A percentile compares a stretch with the other conserved stretches of the same genome.
Evolutionary conservation across 495 filamentous ascomycete species (phyloP).

Genomic region (Hypomontagnella monticulosa): DNA sequence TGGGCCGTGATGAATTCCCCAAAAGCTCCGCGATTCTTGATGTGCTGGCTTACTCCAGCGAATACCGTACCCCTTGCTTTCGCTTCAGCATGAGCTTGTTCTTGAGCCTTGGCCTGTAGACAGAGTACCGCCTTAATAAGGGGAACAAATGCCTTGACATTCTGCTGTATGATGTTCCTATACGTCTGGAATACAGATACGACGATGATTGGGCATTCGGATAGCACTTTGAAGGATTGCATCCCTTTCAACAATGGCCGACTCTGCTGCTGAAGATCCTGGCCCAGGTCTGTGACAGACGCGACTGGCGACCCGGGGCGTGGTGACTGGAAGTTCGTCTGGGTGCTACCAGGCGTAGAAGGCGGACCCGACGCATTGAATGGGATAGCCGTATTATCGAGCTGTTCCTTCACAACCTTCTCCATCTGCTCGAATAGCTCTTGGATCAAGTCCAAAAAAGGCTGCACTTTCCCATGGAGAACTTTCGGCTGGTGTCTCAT

Average conservation of each 20-base stretch:
- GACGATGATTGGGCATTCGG: constrained; percentile 98
- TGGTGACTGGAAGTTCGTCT: constrained; percentile 78
- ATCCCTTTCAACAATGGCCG: constrained; percentile 87
- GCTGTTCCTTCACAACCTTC: constrained; percentile 89
- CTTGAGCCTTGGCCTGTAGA: constrained; percentile 91
- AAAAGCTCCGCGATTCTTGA: constrained; percentile 93
- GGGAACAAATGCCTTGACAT: constrained; percentile 93
- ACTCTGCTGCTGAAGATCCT: constrained; percentile 78
- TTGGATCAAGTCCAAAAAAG: constrained; percentile 89
- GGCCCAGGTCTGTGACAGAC: constrained; percentile 75
- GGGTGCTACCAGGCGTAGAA: constrained; percentile 78
- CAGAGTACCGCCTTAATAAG: constrained; percentile 90
- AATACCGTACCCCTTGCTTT: constrained; percentile 79
- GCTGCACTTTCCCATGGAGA: constrained; percentile 80
- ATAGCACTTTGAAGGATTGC: constrained; percentile 98
- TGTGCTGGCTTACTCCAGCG: constrained; percentile 91
- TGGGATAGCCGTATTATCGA: constrained; percentile 72
- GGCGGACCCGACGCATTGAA: constrained; percentile 71
- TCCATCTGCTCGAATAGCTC: constrained; percentile 97
- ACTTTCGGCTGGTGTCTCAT: constrained; percentile 90
- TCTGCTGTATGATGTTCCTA: constrained; percentile 75
- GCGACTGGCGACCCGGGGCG: constrained; percentile 89
- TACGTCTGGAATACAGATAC: constrained; percentile 98
- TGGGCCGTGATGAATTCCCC: constrained; percentile 98
- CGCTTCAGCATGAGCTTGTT: constrained; percentile 88